These are phyloP conservation scores for Backusella morwellensis DNA, from an alignment of 192 early-diverging fungal species.

Conservation along the genomic window DNA sequence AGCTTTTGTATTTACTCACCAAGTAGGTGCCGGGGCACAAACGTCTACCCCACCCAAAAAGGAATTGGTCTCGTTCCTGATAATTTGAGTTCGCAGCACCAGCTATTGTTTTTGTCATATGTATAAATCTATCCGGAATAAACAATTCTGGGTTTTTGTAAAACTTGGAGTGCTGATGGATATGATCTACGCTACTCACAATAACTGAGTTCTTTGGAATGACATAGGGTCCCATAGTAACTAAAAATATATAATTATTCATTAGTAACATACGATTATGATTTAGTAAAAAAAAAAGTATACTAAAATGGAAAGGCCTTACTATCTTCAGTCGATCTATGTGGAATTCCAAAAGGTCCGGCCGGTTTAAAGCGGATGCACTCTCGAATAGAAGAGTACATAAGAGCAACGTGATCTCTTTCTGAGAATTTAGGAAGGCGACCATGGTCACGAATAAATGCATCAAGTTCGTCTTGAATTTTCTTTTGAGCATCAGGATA, in stretches of 20 bases:
- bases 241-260: not conserved
- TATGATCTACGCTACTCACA: slow-evolving; percentile 46
- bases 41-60: slow-evolving; percentile 19
- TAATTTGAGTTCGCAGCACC: slow-evolving; percentile 14
- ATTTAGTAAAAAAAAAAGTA: not conserved
- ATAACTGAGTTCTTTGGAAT: slow-evolving; percentile 48
- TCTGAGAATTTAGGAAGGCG: slow-evolving; percentile 3
- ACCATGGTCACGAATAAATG: not conserved
- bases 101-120: not conserved
- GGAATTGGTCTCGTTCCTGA: slow-evolving; percentile 4
- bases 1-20: not conserved
- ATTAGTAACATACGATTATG: not conserved
- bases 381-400: slow-evolving; percentile 19
- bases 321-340: slow-evolving; percentile 11
- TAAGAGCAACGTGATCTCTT: slow-evolving; percentile 13
- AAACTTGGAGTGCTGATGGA: slow-evolving; percentile 34
- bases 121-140: slow-evolving; percentile 40
- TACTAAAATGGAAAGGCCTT: not conserved
- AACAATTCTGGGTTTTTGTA: slow-evolving; percentile 48
- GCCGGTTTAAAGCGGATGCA: slow-evolving; percentile 10
- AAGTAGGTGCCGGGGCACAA: not conserved
- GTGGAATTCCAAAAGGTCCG: not conserved
- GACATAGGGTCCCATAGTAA: slow-evolving; percentile 32
- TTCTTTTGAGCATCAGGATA: slow-evolving; percentile 23
- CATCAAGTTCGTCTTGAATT: slow-evolving; percentile 12